Conservation (phyloP, 2,329 filamentous ascomycete genomes). For the Akanthomyces dipterigenus region DNA sequence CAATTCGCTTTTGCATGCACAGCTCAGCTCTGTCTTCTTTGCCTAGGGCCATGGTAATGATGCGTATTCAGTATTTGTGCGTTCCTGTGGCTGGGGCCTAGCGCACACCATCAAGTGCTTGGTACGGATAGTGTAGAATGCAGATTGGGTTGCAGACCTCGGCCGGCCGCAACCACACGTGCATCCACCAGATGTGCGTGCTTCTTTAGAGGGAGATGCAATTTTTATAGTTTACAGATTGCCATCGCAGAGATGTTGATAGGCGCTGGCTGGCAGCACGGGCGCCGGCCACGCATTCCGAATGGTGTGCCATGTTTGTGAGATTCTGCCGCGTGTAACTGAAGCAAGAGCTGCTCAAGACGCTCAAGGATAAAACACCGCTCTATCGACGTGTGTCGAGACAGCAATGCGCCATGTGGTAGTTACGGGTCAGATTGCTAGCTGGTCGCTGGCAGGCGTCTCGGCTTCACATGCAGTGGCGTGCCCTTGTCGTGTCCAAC, state of each 20-base stretch:
- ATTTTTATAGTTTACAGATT: background rate
- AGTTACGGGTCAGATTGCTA: no score
- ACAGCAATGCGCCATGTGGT: background rate
- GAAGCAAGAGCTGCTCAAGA: no score
- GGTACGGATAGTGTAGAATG: background rate
- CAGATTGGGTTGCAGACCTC: slow-evolving; percentile 2
- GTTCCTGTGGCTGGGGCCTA: slow-evolving; percentile 3
- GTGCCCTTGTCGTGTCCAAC: background rate
- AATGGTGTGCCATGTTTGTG: background rate
- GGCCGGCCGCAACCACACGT: slow-evolving; percentile 2
- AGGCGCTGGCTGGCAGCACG: background rate
- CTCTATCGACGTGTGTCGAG: background rate
- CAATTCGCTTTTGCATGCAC: background rate
- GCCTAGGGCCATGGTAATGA: background rate
- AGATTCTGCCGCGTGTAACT: no score
- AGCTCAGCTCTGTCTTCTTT: background rate
- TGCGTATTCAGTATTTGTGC: no score
- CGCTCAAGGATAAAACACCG: no score
- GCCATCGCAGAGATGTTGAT: background rate
- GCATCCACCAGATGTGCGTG: background rate
- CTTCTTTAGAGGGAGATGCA: no score
- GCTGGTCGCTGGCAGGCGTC: background rate
- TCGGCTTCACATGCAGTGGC: slow-evolving; percentile 10
- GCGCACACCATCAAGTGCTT: background rate
- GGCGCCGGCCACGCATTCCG: background rate